Evolutionary conservation across 179 eudicot genomes (phyloP).

Genomic region (Actinidia polygama): DNA sequence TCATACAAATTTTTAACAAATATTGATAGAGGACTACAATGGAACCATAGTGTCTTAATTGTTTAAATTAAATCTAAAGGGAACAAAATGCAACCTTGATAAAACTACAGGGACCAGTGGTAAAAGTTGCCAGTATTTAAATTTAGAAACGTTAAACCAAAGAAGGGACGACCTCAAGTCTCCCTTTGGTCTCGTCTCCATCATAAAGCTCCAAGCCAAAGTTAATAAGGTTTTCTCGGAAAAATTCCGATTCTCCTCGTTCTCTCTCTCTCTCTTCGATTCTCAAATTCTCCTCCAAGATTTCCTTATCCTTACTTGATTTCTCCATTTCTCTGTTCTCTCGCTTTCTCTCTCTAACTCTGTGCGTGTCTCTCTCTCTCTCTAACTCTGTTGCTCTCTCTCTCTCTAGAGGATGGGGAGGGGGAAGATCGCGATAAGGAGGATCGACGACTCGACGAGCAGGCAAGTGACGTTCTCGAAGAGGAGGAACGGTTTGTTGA

Average conservation of each 20-base stretch:
- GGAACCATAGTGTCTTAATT: too few relatives aligned
- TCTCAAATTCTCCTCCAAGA: background rate
- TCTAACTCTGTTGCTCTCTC: background rate
- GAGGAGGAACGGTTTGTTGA: constrained; percentile 39
- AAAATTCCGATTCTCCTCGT: background rate
- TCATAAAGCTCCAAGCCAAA: constrained; percentile 9
- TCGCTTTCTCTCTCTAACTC: background rate
- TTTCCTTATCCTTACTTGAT: too few relatives aligned
- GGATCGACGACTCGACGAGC: constrained; percentile 46
- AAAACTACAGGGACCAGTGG: background rate
- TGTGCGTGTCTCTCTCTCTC: background rate
- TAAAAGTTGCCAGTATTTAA: too few relatives aligned
- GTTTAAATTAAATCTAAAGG: too few relatives aligned
- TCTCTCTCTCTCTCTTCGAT: background rate
- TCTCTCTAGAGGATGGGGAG: constrained; percentile 32
- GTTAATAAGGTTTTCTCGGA: background rate
- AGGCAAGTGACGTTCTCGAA: constrained; percentile 47
- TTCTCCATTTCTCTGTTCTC: background rate
- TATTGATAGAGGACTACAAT: too few relatives aligned
- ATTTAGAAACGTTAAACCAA: too few relatives aligned
- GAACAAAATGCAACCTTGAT: background rate
- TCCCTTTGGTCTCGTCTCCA: too few relatives aligned
- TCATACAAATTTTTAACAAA: too few relatives aligned
- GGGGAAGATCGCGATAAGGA: constrained; percentile 46
- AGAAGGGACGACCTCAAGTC: too few relatives aligned